A percentile compares a stretch with the other conserved stretches of the same genome.
Evolutionary conservation across 2,329 filamentous ascomycete genomes (phyloP).

Genomic region (Arthrobotrys musiformis): DNA sequence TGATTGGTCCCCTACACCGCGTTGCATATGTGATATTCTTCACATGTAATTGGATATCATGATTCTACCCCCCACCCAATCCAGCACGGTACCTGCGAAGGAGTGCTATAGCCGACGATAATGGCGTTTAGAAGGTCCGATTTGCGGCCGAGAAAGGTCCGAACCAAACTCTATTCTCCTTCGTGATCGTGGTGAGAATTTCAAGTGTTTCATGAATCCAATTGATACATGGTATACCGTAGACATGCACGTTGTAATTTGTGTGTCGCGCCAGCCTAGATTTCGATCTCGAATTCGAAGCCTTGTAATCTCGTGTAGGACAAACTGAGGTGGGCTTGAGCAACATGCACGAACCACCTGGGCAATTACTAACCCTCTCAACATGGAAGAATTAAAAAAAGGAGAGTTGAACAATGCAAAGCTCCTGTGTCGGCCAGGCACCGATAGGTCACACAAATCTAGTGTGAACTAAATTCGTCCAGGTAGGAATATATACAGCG

Average conservation of each 20-base stretch:
- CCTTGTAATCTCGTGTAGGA: conserved; percentile 7
- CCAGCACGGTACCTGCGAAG: neutral
- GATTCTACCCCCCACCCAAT: neutral
- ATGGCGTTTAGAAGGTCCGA: neutral
- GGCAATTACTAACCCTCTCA: too few species aligned
- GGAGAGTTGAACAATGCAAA: neutral
- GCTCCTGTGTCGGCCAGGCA: conserved; percentile 18
- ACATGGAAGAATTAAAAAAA: conserved; percentile 9
- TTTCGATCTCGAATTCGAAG: neutral
- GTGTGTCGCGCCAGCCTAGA: neutral
- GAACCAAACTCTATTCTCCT: neutral
- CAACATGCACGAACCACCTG: neutral
- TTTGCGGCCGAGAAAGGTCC: neutral
- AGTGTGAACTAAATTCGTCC: conserved; percentile 18
- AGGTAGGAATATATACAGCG: conserved; percentile 12
- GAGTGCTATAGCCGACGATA: neutral
- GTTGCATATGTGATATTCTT: conserved; percentile 18
- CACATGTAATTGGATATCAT: neutral
- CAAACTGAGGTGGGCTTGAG: conserved; percentile 31
- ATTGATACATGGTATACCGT: too few species aligned
- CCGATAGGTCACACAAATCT: conserved; percentile 24
- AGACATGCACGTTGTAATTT: too few species aligned
- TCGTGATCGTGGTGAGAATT: too few species aligned
- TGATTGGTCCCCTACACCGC: conserved; percentile 1
- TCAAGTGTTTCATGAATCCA: too few species aligned